Evolutionary conservation across 768 basidiomycete genomes (phyloP).

Genomic region (Phaffia australis): DNA sequence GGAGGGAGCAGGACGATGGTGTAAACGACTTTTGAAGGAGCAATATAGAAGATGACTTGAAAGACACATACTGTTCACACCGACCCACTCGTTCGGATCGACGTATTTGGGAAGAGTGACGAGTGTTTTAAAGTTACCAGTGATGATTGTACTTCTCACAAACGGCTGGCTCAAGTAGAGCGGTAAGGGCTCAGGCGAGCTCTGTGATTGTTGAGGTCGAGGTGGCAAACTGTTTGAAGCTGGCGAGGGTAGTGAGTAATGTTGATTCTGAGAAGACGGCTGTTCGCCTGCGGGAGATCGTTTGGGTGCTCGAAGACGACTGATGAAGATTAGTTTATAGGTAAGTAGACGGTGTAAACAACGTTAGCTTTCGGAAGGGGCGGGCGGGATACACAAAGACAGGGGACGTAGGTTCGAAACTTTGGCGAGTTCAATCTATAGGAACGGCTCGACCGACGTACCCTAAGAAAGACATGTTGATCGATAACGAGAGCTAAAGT

Average conservation of each 20-base stretch:
- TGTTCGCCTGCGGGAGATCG: constrained; percentile 30
- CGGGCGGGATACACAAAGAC: no score
- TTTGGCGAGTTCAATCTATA: no score
- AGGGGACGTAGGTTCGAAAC: no score
- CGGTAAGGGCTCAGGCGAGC: constrained; percentile 30
- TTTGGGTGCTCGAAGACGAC: constrained; percentile 38
- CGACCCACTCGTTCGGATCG: constrained; percentile 94
- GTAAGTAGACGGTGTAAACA: not conserved
- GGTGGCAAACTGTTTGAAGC: not conserved
- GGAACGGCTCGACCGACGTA: not conserved
- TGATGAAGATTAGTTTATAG: constrained; percentile 7
- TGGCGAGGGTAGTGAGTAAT: constrained; percentile 27
- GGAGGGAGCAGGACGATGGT: not conserved
- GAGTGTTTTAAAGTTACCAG: constrained; percentile 97
- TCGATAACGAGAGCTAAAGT: not conserved
- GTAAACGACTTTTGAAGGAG: not conserved
- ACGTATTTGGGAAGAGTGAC: constrained; percentile 92
- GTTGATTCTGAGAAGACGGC: constrained; percentile 20
- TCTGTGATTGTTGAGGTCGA: constrained; percentile 4
- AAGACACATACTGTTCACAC: constrained; percentile 65
- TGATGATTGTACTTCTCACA: constrained; percentile 86
- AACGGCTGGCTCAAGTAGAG: constrained; percentile 88
- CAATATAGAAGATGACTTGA: not conserved
- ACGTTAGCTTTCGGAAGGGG: not conserved
- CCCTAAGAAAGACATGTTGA: constrained; percentile 20